phyloP scores from a whole-genome alignment of 139 green algal genomes.

The Desmodesmus armatus region DNA sequence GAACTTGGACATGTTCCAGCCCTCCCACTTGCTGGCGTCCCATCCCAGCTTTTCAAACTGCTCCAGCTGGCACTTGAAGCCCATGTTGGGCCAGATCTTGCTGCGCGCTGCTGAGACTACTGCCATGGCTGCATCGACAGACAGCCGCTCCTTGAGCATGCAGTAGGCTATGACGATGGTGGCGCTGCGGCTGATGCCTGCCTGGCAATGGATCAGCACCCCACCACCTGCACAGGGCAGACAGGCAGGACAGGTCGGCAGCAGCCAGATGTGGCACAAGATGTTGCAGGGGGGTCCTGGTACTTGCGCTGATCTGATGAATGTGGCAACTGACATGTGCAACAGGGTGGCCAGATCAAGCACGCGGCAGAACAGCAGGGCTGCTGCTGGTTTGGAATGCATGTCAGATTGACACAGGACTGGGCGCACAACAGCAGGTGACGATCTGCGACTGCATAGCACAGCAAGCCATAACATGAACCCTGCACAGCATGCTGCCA shows the following conservation, averaged over 20 bases:
- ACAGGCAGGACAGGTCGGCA: neutral
- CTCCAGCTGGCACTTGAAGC: slow-evolving; percentile 44
- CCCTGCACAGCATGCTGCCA: no score
- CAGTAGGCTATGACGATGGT: slow-evolving; percentile 89
- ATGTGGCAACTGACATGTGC: neutral
- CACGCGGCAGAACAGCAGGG: no score
- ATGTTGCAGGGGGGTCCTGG: neutral
- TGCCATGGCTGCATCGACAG: slow-evolving; percentile 4
- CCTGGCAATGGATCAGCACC: slow-evolving; percentile 88
- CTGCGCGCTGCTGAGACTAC: slow-evolving; percentile 6
- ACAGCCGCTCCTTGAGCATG: slow-evolving; percentile 74
- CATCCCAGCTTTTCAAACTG: slow-evolving; percentile 38
- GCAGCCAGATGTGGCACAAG: neutral
- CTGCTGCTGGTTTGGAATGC: no score
- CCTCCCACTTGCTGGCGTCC: slow-evolving; percentile 39
- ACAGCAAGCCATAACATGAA: no score
- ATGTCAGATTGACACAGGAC: no score
- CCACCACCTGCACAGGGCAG: neutral
- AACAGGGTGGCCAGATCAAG: no score
- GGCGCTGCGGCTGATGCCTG: slow-evolving; percentile 89
- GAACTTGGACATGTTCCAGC: slow-evolving; percentile 16
- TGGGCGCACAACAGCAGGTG: no score
- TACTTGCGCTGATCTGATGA: neutral
- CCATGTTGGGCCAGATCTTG: slow-evolving; percentile 36
- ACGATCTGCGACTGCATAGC: no score